phyloP scores from a whole-genome alignment of 2,329 filamentous ascomycete genomes.

The Colletotrichum chrysophilum region DNA sequence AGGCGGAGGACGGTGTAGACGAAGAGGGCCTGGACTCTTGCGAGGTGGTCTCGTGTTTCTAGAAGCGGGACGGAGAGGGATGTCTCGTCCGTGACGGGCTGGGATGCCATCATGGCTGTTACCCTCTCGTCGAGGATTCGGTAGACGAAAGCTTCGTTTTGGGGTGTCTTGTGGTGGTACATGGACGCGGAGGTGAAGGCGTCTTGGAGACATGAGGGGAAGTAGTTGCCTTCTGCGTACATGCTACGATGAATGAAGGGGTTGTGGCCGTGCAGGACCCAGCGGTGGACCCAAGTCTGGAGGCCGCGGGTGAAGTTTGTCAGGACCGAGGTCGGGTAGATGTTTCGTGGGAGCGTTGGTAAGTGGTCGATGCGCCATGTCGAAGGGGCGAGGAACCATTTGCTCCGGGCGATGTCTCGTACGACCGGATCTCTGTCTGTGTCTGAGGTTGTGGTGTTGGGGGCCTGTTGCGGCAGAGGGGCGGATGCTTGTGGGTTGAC shows the following conservation, averaged over 20 bases:
- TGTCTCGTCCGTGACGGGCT: background rate
- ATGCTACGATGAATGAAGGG: slow-evolving; percentile 30
- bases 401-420: background rate
- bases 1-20: slow-evolving; percentile 28
- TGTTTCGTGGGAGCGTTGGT: background rate
- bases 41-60: slow-evolving; percentile 21
- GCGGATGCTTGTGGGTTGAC: background rate
- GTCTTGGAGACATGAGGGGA: slow-evolving; percentile 29
- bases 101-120: slow-evolving; percentile 11
- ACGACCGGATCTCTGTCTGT: background rate
- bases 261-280: slow-evolving; percentile 27
- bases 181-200: slow-evolving; percentile 26
- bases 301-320: slow-evolving; percentile 28
- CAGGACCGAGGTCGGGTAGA: slow-evolving; percentile 20
- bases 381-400: slow-evolving; percentile 24
- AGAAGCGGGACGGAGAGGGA: background rate
- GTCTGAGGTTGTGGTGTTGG: background rate
- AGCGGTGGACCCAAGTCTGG: slow-evolving; percentile 27
- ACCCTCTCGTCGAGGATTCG: slow-evolving; percentile 27
- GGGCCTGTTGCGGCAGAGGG: background rate
- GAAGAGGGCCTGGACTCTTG: slow-evolving; percentile 27
- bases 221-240: slow-evolving; percentile 20
- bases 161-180: slow-evolving; percentile 27
- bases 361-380: slow-evolving; percentile 23
- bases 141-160: slow-evolving; percentile 25